Conservation (phyloP, 371 early-diverging fungal species). For the Nematocida sp. region DNA sequence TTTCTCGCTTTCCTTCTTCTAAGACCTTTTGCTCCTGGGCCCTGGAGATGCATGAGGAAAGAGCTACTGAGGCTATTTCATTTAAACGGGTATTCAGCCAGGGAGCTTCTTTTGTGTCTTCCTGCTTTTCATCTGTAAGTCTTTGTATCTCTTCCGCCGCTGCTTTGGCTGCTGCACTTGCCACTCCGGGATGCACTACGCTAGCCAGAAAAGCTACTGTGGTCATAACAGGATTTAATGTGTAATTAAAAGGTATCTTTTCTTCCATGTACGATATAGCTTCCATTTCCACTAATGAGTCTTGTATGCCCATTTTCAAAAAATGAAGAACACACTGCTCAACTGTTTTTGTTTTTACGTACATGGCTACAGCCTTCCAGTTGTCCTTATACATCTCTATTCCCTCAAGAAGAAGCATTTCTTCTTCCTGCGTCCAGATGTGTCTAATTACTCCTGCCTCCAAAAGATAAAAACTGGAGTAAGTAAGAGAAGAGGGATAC, state of each 20-base stretch:
- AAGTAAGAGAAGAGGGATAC: slow-evolving; percentile 41
- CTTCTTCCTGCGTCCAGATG: slow-evolving; percentile 86
- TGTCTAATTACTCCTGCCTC: slow-evolving; percentile 53
- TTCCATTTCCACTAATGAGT: slow-evolving; percentile 71
- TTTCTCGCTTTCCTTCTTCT: slow-evolving; percentile 61
- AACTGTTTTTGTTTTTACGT: slow-evolving; percentile 80
- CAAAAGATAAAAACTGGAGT: slow-evolving; percentile 52
- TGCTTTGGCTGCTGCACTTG: slow-evolving; percentile 75
- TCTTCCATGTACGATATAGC: slow-evolving; percentile 65
- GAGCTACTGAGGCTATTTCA: slow-evolving; percentile 63
- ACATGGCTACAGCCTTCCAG: slow-evolving; percentile 83
- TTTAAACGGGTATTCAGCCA: slow-evolving; percentile 39
- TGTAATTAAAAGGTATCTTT: slow-evolving; percentile 73
- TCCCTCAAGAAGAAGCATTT: slow-evolving; percentile 80
- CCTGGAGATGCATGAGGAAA: slow-evolving; percentile 69
- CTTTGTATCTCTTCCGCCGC: slow-evolving; percentile 34
- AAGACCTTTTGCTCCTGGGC: slow-evolving; percentile 56
- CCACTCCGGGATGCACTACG: slow-evolving; percentile 80
- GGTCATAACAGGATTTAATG: slow-evolving; percentile 88
- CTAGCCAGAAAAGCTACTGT: slow-evolving; percentile 84
- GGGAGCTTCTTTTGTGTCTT: slow-evolving; percentile 67
- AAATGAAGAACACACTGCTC: slow-evolving; percentile 89
- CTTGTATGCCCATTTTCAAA: slow-evolving; percentile 84
- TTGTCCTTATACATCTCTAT: slow-evolving; percentile 83
- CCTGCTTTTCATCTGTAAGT: slow-evolving; percentile 56